phyloP scores from a whole-genome alignment of 768 basidiomycete genomes.

The Holtermanniella nyarrowii region DNA sequence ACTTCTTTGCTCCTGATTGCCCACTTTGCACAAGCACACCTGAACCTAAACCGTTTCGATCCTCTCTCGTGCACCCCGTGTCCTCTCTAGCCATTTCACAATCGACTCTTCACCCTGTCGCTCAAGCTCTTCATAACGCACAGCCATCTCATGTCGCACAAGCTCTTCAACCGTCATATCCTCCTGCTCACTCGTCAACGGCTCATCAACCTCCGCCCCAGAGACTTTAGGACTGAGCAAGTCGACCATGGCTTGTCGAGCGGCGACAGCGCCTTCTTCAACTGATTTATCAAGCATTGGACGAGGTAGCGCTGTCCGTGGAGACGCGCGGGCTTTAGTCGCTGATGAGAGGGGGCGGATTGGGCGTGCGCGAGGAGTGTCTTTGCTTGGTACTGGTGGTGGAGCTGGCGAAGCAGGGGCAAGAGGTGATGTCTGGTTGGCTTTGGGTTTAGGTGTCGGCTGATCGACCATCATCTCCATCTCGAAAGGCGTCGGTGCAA shows the following conservation, averaged over 20 bases:
- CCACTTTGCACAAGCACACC: not conserved
- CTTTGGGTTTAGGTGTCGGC: conserved; percentile 2
- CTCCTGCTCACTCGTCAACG: conserved; percentile 56
- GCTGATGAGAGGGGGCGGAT: not conserved
- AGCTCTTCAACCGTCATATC: conserved; percentile 75
- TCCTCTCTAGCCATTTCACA: conserved; percentile 46
- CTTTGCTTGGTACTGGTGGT: not conserved
- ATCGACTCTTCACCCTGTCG: conserved; percentile 50
- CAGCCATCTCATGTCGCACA: conserved; percentile 63
- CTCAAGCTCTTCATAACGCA: conserved; percentile 55
- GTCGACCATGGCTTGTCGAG: conserved; percentile 20
- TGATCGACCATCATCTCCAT: too few relatives aligned
- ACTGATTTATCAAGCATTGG: conserved; percentile 13
- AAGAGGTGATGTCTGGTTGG: conserved; percentile 4
- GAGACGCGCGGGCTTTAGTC: not conserved
- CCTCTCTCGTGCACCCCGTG: conserved; percentile 39
- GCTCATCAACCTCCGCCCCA: conserved; percentile 8
- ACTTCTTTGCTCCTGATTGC: not conserved
- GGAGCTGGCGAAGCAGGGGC: too few relatives aligned
- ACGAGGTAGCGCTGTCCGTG: conserved; percentile 3
- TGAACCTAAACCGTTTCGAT: conserved; percentile 37
- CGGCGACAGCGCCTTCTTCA: conserved; percentile 16
- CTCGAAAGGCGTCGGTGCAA: too few relatives aligned
- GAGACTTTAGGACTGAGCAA: conserved; percentile 10
- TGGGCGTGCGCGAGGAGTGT: not conserved